Evolutionary conservation across 2,329 filamentous ascomycete species (phyloP), one percentile per base, ranked within the genome.

Genomic region (Pseudogymnoascus pannorum): DNA sequence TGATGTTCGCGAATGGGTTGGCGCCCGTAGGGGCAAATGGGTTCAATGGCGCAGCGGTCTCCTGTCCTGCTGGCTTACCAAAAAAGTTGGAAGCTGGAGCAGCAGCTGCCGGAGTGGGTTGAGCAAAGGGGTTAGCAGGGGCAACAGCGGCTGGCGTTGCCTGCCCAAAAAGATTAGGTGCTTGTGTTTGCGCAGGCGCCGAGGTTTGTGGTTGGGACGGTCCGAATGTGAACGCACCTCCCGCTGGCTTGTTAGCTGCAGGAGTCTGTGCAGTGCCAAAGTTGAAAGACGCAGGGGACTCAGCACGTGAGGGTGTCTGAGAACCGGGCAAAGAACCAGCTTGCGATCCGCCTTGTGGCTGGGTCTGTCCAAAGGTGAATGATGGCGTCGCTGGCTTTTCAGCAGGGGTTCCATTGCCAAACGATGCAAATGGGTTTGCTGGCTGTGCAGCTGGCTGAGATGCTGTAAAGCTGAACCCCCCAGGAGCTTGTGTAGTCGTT

Each of bases 341-440:
- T 26, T 58, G 29, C 11, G 54, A 58, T 12, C 31, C 29, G 35
- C 31, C 54, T 58, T 35, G 54, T 22, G 54, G 29, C 35, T 35
- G 31, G 35, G 54, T 58, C 35, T 58, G 54, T 26, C 54, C 54
- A 38, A 58, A 58, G 29, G 29, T 58, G 35, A 58, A 58, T 22
- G 54, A 58, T 36, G 54, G 54, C 4, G 54, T 35, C 9, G 54
- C 9, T 58, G 54, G 54, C 54, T 58, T 58, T 12, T 58, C 54
- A 36, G 54, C 29, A 9, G 54, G 54, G n/a, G 54, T 22, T 22
- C 31, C 54, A 22, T 35, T 38, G 8, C 54, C 54, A 58, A 58
- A 58, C 3, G 35, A 57, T 18, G 26, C 4, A 12, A 38, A 35
- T n/a, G 54, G 54, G 31, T 4, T 35, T 22, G 54, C 54, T 38